Base-by-base conservation (phyloP, 352 stramenopile genomes). In the Elongisporangium prolatum region DNA sequence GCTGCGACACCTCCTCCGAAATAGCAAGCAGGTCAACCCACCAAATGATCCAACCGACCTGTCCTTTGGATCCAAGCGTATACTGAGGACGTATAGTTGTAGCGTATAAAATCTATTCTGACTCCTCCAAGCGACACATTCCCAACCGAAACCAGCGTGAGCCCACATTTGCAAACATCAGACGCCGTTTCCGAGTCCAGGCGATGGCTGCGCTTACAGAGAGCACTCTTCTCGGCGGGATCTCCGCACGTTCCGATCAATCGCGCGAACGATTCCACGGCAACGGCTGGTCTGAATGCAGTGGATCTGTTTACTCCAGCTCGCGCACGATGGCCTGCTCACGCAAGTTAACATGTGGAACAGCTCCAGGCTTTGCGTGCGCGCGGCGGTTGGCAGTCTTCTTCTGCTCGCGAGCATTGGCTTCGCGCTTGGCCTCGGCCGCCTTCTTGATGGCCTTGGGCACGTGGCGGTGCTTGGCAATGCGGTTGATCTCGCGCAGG, bases 381-480 rank as follows among this genome's bases (percentile, higher is more conserved):
- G 81, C 78, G 20, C 84, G 84, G 28, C 80, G 72, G 73, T 96
- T 97, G 8, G 75, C 82, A 53, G 80, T 78, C 76, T 97, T 97
- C 57, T 90, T 77, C 62, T 91, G 80, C 48, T 92, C 83, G 68
- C 86, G 91, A n/a, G 77, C 62, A 56, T 58, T 74, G 56, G 86
- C 75, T 56, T 97, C 78, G 67, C 84, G 80, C 68, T 97, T 92
- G 63, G 88, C 84, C 44, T 93, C 71, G 20, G 89, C 87, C 54
- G 97, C 91, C 71, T 99, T 99, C 73, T 98, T 98, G 72, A 99
- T 97, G 54, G 97, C 85, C 71, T 98, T 99, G 11, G 98, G 97
- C 55, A 99, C 78, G 61, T 99, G 96, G 52, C 96, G 82, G 57
- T 98, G 80, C 57, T 91, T 94, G 59, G 84, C 67, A 58, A 97